These are phyloP conservation scores for Caulochytrium protostelioides DNA, from an alignment of 371 early-diverging fungal species.

Conservation along the genomic window DNA sequence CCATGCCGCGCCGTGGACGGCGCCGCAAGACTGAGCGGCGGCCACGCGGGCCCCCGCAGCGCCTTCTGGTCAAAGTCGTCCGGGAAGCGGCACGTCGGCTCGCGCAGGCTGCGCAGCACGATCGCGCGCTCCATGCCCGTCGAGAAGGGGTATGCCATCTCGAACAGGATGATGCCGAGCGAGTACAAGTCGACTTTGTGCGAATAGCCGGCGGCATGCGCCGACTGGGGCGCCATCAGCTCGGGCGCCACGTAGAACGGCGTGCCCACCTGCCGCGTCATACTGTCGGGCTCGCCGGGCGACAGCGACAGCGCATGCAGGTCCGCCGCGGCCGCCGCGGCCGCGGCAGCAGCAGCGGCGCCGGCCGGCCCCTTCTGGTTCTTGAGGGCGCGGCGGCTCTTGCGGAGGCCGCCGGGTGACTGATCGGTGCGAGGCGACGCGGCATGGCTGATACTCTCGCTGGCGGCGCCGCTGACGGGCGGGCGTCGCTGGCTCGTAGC, in stretches of 20 bases:
- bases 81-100: conserved; percentile 46
- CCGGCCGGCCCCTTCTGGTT: background rate
- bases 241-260: conserved; percentile 85
- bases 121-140: conserved; percentile 57
- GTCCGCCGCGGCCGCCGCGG: background rate
- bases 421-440: too few relatives aligned
- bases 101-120: conserved; percentile 41
- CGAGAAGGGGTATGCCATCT: conserved; percentile 45
- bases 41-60: too few relatives aligned
- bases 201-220: background rate
- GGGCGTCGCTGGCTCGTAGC: conserved; percentile 5
- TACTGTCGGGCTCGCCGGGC: background rate
- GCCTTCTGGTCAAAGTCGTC: conserved; percentile 48
- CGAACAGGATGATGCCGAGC: conserved; percentile 40
- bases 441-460: too few relatives aligned
- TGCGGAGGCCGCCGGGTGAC: conserved; percentile 1
- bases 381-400: conserved; percentile 1
- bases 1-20: too few relatives aligned
- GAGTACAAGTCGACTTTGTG: conserved; percentile 46
- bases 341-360: conserved; percentile 1
- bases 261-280: conserved; percentile 74
- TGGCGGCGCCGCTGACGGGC: too few relatives aligned
- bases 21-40: too few relatives aligned
- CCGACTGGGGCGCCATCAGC: conserved; percentile 20
- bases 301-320: background rate